Evolutionary conservation across 2,329 filamentous ascomycete species (phyloP).

Genomic region (Scytalidium sp.): DNA sequence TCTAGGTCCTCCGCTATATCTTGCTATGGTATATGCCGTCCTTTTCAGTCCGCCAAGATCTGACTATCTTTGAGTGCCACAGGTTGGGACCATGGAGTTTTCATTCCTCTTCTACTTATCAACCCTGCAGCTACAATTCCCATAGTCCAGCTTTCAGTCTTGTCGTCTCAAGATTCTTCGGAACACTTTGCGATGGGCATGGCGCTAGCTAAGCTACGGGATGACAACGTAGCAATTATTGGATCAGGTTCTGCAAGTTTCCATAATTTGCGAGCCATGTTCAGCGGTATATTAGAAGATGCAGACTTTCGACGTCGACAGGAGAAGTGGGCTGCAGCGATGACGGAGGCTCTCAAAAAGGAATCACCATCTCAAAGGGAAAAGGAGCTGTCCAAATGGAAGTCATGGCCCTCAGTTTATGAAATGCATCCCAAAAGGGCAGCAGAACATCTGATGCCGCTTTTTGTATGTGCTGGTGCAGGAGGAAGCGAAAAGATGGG

Average conservation of each 20-base stretch:
- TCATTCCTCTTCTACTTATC: slow-evolving; percentile 54
- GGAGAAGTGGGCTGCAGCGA: slow-evolving; percentile 42
- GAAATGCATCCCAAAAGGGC: slow-evolving; percentile 51
- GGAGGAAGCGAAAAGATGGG: slow-evolving; percentile 39
- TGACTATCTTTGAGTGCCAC: background rate
- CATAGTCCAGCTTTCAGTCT: slow-evolving; percentile 55
- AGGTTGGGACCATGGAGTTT: slow-evolving; percentile 61
- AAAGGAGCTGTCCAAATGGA: slow-evolving; percentile 42
- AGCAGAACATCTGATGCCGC: slow-evolving; percentile 57
- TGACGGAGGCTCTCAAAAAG: slow-evolving; percentile 36
- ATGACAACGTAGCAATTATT: slow-evolving; percentile 53
- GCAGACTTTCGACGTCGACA: slow-evolving; percentile 29
- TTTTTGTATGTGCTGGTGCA: slow-evolving; percentile 53
- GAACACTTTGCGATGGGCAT: slow-evolving; percentile 49
- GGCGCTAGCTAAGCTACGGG: slow-evolving; percentile 47
- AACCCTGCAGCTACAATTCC: slow-evolving; percentile 49
- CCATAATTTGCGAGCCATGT: slow-evolving; percentile 51
- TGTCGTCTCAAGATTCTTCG: slow-evolving; percentile 46
- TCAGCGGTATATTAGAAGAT: slow-evolving; percentile 24
- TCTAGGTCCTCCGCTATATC: slow-evolving; percentile 8
- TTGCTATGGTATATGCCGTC: slow-evolving; percentile 8
- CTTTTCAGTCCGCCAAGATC: slow-evolving; percentile 18
- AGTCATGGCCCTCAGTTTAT: slow-evolving; percentile 43
- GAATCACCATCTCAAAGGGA: slow-evolving; percentile 32
- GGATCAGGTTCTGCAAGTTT: slow-evolving; percentile 59